Evolutionary conservation across 1,139 yeast species (phyloP).

Genomic region (Scheffersomyces titani): DNA sequence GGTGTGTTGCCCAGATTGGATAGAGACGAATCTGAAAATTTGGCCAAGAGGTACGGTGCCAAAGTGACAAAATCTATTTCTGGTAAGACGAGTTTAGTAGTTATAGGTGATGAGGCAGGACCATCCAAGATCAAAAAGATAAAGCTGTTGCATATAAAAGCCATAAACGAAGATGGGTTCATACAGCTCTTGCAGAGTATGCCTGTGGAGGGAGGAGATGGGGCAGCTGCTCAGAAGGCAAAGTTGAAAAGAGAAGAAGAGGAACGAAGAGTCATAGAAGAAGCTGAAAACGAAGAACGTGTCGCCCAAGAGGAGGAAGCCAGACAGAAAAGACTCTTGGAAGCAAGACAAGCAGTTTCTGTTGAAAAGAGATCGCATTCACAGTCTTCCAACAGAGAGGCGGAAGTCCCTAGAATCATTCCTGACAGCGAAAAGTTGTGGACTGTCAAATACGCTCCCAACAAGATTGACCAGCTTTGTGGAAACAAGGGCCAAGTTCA

Average conservation of each 20-base stretch:
- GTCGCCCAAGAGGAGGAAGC: conserved; percentile 15
- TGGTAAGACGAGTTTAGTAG: conserved; percentile 84
- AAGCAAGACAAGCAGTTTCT: conserved; percentile 27
- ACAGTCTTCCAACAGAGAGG: conserved; percentile 3
- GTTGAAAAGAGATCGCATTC: conserved; percentile 34
- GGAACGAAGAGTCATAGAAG: conserved; percentile 52
- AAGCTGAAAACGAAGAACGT: conserved; percentile 43
- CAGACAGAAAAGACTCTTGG: conserved; percentile 8
- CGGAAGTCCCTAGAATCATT: conserved; percentile 26
- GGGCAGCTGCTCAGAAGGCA: conserved; percentile 75
- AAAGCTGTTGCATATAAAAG: conserved; percentile 68
- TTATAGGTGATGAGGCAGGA: conserved; percentile 95
- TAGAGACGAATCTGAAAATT: conserved; percentile 70
- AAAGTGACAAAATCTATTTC: conserved; percentile 86
- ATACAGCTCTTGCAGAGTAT: conserved; percentile 67
- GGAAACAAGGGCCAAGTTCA: conserved; percentile 83
- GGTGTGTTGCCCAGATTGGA: conserved; percentile 83
- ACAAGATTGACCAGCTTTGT: conserved; percentile 70
- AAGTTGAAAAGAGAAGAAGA: conserved; percentile 67
- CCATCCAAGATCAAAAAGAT: conserved; percentile 91
- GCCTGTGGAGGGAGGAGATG: conserved; percentile 93
- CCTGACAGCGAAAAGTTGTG: conserved; percentile 66
- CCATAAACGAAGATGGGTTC: conserved; percentile 87
- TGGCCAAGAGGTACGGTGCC: conserved; percentile 92
- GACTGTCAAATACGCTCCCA: conserved; percentile 95